phyloP scores from a whole-genome alignment of 2,329 filamentous ascomycete genomes.

The Epichloe gansuensis region DNA sequence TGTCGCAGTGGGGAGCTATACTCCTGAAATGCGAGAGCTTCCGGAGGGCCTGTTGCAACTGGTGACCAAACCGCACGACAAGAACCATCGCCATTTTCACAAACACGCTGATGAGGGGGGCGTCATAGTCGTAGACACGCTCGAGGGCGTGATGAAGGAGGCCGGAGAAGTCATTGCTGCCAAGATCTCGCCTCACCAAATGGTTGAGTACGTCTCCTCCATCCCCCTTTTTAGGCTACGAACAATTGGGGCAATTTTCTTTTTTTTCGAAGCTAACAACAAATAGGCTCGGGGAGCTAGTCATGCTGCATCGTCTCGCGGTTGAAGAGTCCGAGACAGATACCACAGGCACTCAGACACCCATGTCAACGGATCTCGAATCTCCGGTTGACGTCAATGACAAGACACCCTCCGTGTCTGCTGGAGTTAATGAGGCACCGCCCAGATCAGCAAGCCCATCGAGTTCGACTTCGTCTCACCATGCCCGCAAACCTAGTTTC shows the following conservation, averaged over 20 bases:
- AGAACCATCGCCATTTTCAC: slow-evolving; percentile 46
- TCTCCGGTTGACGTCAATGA: slow-evolving; percentile 20
- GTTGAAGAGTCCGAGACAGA: slow-evolving; percentile 27
- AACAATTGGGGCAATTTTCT: neutral
- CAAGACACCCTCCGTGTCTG: slow-evolving; percentile 27
- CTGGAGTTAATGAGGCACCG: slow-evolving; percentile 21
- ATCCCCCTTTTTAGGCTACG: neutral
- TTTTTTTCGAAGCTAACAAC: neutral
- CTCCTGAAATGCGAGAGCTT: slow-evolving; percentile 68
- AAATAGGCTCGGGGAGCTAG: slow-evolving; percentile 60
- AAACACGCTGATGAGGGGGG: slow-evolving; percentile 54
- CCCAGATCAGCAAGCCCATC: slow-evolving; percentile 19
- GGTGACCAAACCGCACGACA: slow-evolving; percentile 34
- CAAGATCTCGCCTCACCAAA: slow-evolving; percentile 55
- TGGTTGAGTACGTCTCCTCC: slow-evolving; percentile 55
- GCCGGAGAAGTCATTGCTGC: slow-evolving; percentile 79
- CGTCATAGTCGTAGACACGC: slow-evolving; percentile 59
- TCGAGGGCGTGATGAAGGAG: slow-evolving; percentile 68
- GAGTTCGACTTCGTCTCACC: slow-evolving; percentile 16
- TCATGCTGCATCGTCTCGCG: slow-evolving; percentile 40
- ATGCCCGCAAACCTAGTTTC: slow-evolving; percentile 21
- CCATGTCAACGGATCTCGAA: slow-evolving; percentile 7
- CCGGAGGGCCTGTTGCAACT: slow-evolving; percentile 63
- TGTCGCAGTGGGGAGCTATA: slow-evolving; percentile 57
- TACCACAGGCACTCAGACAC: slow-evolving; percentile 16